Evolutionary conservation across 2,329 filamentous ascomycete species (phyloP), one percentile per base, ranked within the genome.

Genomic region (Penicillium sp.): DNA sequence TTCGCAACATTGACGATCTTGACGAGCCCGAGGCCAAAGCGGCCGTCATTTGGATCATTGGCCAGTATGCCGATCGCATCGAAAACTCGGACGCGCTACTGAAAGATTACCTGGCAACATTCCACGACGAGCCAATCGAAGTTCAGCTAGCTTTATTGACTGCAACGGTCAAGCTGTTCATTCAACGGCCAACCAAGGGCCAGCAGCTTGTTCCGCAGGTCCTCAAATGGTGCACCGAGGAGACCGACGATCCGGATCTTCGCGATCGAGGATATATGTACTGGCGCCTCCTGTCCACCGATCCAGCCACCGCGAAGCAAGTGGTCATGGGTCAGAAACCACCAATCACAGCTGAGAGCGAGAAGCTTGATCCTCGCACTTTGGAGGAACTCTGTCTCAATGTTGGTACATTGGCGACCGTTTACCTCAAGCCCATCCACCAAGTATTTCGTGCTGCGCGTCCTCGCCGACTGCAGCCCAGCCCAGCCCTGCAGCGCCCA

Each of bases 31-130:
- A 98, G 70, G 93, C 93, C 39, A 98, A 98, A 68, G 90, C 93
- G 1, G 93, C 93, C 49, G 95, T 98, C 83, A 93, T 98, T 39
- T 98, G 93, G 93, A 93, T 98, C 33, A 98, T 98, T 65, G 93
- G 93, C 2, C 89, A 98, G 67, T 98, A 98, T 62, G 93, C 93
- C 8, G 90, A 94, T 65, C 85, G 93, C 39, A 98, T 98, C 59
- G 93, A 98, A 66, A 97, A 98, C 68, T 93, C 88, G 12, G 93
- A 97, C 60, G 88, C 86, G 0, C 77, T 98, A 2, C 79, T 98
- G 7, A 91, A 98, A 60, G 93, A 98, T 67, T 98, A 97, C 67
- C 69, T 98, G 7, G 91, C 91, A 65, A 87, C 88, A 0, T 98
- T 97, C 72, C 81, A 87, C 27, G 93, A 98, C 60, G 93, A 98